Evolutionary conservation across 768 basidiomycete species (phyloP).

Genomic region (Boletus tylopilopsis): DNA sequence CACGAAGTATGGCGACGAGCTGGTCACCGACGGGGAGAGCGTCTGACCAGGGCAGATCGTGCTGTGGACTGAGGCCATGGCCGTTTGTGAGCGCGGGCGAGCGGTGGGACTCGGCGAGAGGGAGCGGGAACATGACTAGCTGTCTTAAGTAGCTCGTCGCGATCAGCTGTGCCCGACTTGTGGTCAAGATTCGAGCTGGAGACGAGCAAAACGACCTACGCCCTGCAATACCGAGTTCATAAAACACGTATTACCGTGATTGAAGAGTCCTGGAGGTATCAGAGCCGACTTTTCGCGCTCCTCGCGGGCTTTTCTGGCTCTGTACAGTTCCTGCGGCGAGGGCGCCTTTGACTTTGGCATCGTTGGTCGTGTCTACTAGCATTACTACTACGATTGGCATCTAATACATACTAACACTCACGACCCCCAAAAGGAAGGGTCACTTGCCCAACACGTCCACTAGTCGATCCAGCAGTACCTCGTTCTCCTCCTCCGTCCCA

Average conservation of each 20-base stretch:
- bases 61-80: constrained; percentile 46
- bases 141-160: constrained; percentile 61
- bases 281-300: constrained; percentile 57
- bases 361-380: not conserved
- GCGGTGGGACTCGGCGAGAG: constrained; percentile 50
- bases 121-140: constrained; percentile 53
- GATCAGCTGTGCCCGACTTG: constrained; percentile 47
- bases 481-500: constrained; percentile 80
- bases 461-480: constrained; percentile 51
- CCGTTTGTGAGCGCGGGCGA: constrained; percentile 69
- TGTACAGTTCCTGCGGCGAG: constrained; percentile 63
- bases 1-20: constrained; percentile 56
- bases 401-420: no score
- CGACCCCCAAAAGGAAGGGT: constrained; percentile 12
- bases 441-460: constrained; percentile 41
- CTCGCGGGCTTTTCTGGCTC: constrained; percentile 54
- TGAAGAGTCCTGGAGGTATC: constrained; percentile 70
- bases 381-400: no score
- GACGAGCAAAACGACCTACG: constrained; percentile 37
- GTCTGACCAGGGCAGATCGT: constrained; percentile 51
- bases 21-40: constrained; percentile 70
- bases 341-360: constrained; percentile 53
- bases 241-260: constrained; percentile 91
- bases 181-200: not conserved
- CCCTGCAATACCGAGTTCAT: constrained; percentile 95